Conservation (phyloP, 129 eudicot genomes). For the Glebionis coronaria region DNA sequence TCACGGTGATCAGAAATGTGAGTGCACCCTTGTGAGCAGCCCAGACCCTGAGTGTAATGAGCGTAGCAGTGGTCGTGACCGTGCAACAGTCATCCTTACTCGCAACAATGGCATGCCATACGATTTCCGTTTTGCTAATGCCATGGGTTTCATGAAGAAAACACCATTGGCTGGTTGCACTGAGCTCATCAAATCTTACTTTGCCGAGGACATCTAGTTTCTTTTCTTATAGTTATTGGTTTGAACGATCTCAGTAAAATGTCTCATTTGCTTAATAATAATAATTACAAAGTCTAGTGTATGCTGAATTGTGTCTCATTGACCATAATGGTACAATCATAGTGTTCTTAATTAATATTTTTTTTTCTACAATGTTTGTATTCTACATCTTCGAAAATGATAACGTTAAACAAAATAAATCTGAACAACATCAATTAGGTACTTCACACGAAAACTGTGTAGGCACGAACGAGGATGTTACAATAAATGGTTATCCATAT, state of each 20-base stretch:
- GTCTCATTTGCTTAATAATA: conserved; percentile 36
- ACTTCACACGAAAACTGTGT: too few species aligned
- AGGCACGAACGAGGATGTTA: too few species aligned
- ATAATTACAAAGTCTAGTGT: conserved; percentile 25
- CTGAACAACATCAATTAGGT: background rate
- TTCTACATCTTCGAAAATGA: conserved; percentile 13
- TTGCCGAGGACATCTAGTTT: conserved; percentile 21
- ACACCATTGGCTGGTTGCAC: conserved; percentile 35
- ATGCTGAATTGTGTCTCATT: background rate
- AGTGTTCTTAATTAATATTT: background rate
- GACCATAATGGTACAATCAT: conserved; percentile 11
- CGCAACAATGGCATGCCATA: conserved; percentile 49
- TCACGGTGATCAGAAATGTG: conserved; percentile 51
- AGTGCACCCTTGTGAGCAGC: conserved; percentile 51
- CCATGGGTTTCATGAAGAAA: conserved; percentile 49
- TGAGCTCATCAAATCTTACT: conserved; percentile 41
- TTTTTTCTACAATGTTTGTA: background rate
- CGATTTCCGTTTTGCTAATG: conserved; percentile 42
- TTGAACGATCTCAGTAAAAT: conserved; percentile 24
- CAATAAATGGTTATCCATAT: too few species aligned
- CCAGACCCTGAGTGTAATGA: conserved; percentile 35
- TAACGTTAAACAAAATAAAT: conserved; percentile 21
- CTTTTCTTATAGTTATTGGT: conserved; percentile 8
- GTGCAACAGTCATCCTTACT: conserved; percentile 55
- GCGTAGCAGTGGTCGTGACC: conserved; percentile 45